A percentile compares a stretch with the other conserved stretches of the same genome.
Conservation (phyloP, 2,329 filamentous ascomycete genomes). For the Penicillium sp. region DNA sequence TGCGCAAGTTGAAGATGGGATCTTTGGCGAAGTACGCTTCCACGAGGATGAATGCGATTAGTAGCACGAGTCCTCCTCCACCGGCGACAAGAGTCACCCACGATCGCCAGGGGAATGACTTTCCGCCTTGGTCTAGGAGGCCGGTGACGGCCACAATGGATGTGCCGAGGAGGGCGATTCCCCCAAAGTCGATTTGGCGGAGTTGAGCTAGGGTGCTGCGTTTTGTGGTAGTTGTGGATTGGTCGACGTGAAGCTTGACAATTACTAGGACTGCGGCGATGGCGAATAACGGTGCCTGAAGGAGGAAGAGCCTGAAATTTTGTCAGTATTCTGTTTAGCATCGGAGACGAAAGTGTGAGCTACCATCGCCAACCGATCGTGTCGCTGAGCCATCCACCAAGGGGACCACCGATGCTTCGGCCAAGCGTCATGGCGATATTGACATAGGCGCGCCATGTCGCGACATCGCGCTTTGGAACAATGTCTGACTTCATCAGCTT, state of each 20-base stretch:
- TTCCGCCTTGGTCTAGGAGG: constrained; percentile 53
- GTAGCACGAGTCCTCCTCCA: constrained; percentile 12
- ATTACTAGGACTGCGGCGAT: constrained; percentile 45
- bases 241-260: constrained; percentile 41
- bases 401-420: constrained; percentile 53
- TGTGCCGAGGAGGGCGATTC: constrained; percentile 50
- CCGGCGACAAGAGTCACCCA: constrained; percentile 22
- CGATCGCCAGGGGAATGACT: constrained; percentile 40
- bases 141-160: constrained; percentile 50
- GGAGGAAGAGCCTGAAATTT: constrained; percentile 29
- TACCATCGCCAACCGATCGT: constrained; percentile 68
- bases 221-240: background rate
- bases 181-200: constrained; percentile 61
- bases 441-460: constrained; percentile 53
- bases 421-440: constrained; percentile 55
- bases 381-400: constrained; percentile 65
- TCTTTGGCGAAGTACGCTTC: constrained; percentile 37
- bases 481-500: constrained; percentile 38
- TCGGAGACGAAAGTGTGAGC: background rate
- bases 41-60: constrained; percentile 31
- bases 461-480: constrained; percentile 52
- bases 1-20: constrained; percentile 40
- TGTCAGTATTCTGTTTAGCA: background rate
- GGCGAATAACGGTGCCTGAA: constrained; percentile 31
- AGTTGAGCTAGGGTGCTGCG: constrained; percentile 38